Evolutionary conservation across 164 flowering plant genomes (phyloP).

Genomic region (Hamamelis virginiana): DNA sequence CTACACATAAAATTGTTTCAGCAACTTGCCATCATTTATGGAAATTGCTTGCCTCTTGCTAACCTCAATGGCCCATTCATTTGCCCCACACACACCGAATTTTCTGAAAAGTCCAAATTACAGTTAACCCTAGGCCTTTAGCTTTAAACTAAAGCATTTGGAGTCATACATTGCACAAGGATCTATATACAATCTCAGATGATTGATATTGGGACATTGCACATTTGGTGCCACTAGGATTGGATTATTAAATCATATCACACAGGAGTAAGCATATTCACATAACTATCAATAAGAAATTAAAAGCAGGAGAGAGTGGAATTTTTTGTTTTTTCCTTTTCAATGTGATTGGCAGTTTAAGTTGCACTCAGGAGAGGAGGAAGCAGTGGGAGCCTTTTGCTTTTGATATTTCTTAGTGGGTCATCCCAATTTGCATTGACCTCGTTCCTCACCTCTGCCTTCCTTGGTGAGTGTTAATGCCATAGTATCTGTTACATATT

Average conservation of each 20-base stretch:
- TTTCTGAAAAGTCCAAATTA: conserved; percentile 1
- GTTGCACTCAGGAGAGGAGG: conserved; percentile 28
- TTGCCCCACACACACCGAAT: neutral
- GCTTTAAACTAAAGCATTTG: conserved; percentile 23
- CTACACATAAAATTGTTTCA: neutral
- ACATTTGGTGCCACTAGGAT: conserved; percentile 16
- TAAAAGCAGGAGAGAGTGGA: conserved; percentile 28
- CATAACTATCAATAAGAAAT: conserved; percentile 15
- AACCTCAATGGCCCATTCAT: neutral
- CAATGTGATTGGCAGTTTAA: conserved; percentile 34
- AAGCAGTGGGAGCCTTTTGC: conserved; percentile 17
- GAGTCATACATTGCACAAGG: conserved; percentile 10
- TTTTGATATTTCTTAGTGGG: conserved; percentile 29
- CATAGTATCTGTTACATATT: neutral
- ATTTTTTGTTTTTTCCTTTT: conserved; percentile 26
- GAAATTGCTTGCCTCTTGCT: conserved; percentile 6
- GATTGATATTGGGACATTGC: conserved; percentile 18
- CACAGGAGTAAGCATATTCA: conserved; percentile 27
- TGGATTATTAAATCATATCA: conserved; percentile 13
- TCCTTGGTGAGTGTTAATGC: conserved; percentile 5
- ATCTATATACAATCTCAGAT: conserved; percentile 11
- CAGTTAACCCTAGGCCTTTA: neutral
- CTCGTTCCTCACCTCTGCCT: conserved; percentile 24
- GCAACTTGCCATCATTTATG: neutral
- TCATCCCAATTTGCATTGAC: conserved; percentile 28